A percentile compares a stretch with the other conserved stretches of the same genome.
These are phyloP conservation scores for Polytolypa hystricis DNA, from an alignment of 2,329 filamentous ascomycete genomes.

Conservation along the genomic window DNA sequence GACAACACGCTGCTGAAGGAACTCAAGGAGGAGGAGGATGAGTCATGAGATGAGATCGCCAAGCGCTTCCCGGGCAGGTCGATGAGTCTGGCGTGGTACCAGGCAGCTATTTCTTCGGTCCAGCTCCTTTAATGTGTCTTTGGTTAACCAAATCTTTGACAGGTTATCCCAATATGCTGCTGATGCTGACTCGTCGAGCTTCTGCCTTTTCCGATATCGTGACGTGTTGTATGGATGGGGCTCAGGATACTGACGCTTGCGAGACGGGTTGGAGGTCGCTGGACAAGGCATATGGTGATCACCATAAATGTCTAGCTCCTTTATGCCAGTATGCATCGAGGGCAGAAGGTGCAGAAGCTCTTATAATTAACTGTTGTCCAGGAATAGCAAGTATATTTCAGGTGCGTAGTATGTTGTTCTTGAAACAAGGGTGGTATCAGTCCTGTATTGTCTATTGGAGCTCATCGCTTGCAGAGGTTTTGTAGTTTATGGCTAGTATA, in stretches of 20 bases:
- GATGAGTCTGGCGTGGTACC: conserved; percentile 1
- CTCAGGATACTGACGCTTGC: conserved; percentile 2
- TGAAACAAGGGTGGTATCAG: conserved; percentile 2
- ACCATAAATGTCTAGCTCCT: conserved; percentile 3
- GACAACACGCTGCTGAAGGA: conserved; percentile 8
- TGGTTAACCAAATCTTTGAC: conserved; percentile 8
- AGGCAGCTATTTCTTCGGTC: conserved; percentile 4
- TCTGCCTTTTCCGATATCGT: conserved; percentile 10
- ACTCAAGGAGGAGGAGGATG: conserved; percentile 9
- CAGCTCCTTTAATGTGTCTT: conserved; percentile 4
- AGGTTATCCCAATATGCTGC: conserved; percentile 7
- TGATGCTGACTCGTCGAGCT: conserved; percentile 1
- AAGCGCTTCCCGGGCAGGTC: conserved; percentile 3
- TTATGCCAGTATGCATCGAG: conserved; percentile 4
- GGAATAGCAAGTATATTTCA: neutral
- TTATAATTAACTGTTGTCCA: conserved; percentile 2
- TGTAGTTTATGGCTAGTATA: no score
- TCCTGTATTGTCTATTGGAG: conserved; percentile 2
- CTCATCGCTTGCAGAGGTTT: conserved; percentile 1
- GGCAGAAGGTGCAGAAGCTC: conserved; percentile 2
- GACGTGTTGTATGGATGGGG: conserved; percentile 1
- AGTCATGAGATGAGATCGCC: conserved; percentile 5
- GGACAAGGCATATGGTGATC: conserved; percentile 3
- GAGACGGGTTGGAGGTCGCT: conserved; percentile 1
- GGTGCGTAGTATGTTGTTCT: conserved; percentile 3